Base-by-base conservation (phyloP, 305 asterid species). In the Solanum chacoense region DNA sequence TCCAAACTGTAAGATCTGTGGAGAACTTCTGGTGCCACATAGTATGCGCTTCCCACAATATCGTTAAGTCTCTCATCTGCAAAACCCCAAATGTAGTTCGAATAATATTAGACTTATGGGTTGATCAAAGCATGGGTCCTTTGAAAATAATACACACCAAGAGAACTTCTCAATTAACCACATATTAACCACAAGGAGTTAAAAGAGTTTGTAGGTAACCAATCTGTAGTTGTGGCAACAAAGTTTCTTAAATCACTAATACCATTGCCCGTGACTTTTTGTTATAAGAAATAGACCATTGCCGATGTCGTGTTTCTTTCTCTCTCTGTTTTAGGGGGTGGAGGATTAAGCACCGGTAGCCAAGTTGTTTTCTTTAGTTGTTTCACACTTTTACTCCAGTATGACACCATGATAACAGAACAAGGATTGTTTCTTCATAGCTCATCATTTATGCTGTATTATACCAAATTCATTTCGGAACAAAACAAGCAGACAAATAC, bases 11-110 rank as follows among this genome's bases (percentile, higher is more conserved):
- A 96, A 45, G 99, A 96, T 90, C 98, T 93, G 88, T 96, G 99
- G 34, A 96, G 98, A 89, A 95, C 98, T 92, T 96, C 99, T 29
- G 98, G 99, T 88, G 99, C 99, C 90, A 96, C 98, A 88, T 96
- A 96, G 88, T 96, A 96, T 75, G 98, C 98, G 92, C 99, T 95
- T 91, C 99, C 99, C 88, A 96, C 99, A 88, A 96, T 96, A 93
- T 96, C 99, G 89, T 96, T 96, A 89, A 96, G 94, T 85, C 99
- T 95, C 92, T 94, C 98, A 89, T 95, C 99, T 96, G 95, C 90
- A 88, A 12, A 86, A 75, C 88, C 76, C 81, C 90, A 90, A 50
- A 87, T 31, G 72, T 22, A 75, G 42, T 22, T 32, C 63, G 1
- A 74, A 74, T 26, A 69, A 59, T 55, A 83, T 11, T 45, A 50